Base-by-base conservation (phyloP, 371 early-diverging fungal genomes). In the Capillidium rhysosporum region DNA sequence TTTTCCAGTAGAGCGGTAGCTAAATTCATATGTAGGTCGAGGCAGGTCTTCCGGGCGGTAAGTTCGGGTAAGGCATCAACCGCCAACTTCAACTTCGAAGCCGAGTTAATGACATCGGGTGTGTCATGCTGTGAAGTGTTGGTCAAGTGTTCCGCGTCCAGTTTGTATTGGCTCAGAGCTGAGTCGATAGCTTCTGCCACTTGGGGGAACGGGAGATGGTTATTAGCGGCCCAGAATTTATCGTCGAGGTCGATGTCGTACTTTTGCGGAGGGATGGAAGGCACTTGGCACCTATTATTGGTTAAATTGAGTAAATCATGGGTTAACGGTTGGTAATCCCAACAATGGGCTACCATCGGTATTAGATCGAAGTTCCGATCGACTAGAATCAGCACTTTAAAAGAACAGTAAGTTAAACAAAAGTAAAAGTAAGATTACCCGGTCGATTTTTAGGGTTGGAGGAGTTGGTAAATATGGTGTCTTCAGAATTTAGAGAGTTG, bases 21-120 rank as follows among this genome's bases (percentile, higher is more conserved):
- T 45, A 98, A 87, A 62, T 89, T 90, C 92, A 98, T 97, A 61
- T 98, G 98, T 81, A 91, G 89, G 65, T 98, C 98, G 52, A 99
- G 68, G 0, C 86, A 82, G 20, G 89, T 79, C 67, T 98, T 98
- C 54, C 95, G 75, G 21, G 89, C 90, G 2, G 96, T 92, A 43
- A 99, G 75, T 59, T 95, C 93, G 1, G 99, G 98, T 1, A 98
- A 70, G 8, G 86, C 80, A 8, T 81, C 85, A 26, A 99, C 86
- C 1, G 98, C 97, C 0, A 79, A 73, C 63, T 92, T 86, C 39
- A 97, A 71, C 40, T 83, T 71, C 7, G 34, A 34, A 34, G 34
- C 34, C 7, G 34, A 34, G 34, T 12, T 34, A 34, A 7, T 12
- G 4, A 34, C 4, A 12, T 12, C 34, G 21, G 8, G 16, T 18